These are phyloP conservation scores for Lipomyces anomalus DNA, from an alignment of 805 yeast genomes.

Conservation along the genomic window DNA sequence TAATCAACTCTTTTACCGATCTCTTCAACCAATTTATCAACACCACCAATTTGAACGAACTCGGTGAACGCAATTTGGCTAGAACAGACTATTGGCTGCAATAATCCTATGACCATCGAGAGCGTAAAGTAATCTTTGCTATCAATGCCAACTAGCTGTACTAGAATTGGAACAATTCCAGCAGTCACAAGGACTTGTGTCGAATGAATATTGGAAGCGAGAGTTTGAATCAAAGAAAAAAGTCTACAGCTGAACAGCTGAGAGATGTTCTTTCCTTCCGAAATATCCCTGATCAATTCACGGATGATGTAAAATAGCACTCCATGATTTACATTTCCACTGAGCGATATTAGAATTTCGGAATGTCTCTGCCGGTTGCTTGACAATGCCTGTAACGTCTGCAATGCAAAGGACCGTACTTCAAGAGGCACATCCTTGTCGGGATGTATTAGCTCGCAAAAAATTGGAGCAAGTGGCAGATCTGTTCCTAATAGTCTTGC, in stretches of 20 bases:
- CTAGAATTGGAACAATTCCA: slow-evolving; percentile 62
- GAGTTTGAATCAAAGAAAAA: slow-evolving; percentile 57
- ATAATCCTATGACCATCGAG: slow-evolving; percentile 57
- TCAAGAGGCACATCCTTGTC: slow-evolving; percentile 50
- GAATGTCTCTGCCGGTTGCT: slow-evolving; percentile 63
- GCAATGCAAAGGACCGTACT: slow-evolving; percentile 55
- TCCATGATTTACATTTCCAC: slow-evolving; percentile 87
- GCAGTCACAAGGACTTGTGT: slow-evolving; percentile 56
- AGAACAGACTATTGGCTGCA: slow-evolving; percentile 40
- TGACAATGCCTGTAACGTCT: slow-evolving; percentile 65
- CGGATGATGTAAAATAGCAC: slow-evolving; percentile 66
- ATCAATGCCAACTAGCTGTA: slow-evolving; percentile 53
- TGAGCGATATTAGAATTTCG: slow-evolving; percentile 69
- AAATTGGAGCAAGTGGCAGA: slow-evolving; percentile 59
- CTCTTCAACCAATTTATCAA: slow-evolving; percentile 52
- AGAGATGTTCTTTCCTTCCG: slow-evolving; percentile 39
- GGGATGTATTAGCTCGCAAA: slow-evolving; percentile 69
- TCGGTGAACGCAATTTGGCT: slow-evolving; percentile 45
- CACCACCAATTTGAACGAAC: slow-evolving; percentile 64
- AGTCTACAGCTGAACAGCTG: slow-evolving; percentile 46
- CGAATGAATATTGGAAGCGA: slow-evolving; percentile 45
- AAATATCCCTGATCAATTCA: slow-evolving; percentile 48
- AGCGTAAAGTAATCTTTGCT: slow-evolving; percentile 47
- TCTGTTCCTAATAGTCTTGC: slow-evolving; percentile 66
- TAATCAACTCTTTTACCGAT: slow-evolving; percentile 55